Evolutionary conservation across 1,139 yeast genomes (phyloP).

Genomic region (Debaryomyces psychrophilus): DNA sequence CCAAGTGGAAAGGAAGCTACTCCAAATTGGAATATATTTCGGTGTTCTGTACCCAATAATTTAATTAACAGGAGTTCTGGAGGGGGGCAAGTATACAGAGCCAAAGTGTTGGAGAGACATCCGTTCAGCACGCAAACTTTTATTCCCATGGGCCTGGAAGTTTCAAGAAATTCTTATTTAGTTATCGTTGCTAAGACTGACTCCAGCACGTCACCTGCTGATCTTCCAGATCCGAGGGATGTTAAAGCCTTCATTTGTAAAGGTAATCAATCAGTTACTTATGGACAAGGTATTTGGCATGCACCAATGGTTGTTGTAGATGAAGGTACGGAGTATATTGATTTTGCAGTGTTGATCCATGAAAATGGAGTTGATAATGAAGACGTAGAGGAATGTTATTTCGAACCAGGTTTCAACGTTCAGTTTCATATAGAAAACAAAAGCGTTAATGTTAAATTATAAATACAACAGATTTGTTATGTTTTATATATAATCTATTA

Average conservation of each 20-base stretch:
- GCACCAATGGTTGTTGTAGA: slow-evolving; percentile 90
- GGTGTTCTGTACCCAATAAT: slow-evolving; percentile 76
- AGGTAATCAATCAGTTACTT: slow-evolving; percentile 89
- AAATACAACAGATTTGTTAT: slow-evolving; percentile 7
- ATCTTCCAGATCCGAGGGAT: slow-evolving; percentile 62
- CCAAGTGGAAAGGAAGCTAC: slow-evolving; percentile 51
- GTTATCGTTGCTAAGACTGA: slow-evolving; percentile 79
- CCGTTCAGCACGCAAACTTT: slow-evolving; percentile 92
- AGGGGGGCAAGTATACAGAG: slow-evolving; percentile 42
- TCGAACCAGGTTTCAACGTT: slow-evolving; percentile 61
- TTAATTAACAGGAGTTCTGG: slow-evolving; percentile 38
- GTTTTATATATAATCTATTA: slow-evolving; percentile 38
- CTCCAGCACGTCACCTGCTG: slow-evolving; percentile 31
- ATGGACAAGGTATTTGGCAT: slow-evolving; percentile 74
- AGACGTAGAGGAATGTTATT: slow-evolving; percentile 80
- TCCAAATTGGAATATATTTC: slow-evolving; percentile 81
- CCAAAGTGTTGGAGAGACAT: slow-evolving; percentile 85
- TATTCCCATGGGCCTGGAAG: slow-evolving; percentile 77
- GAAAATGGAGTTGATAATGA: slow-evolving; percentile 80
- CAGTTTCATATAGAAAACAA: slow-evolving; percentile 24
- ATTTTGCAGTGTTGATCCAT: slow-evolving; percentile 83
- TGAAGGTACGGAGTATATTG: slow-evolving; percentile 54
- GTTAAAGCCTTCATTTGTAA: slow-evolving; percentile 71
- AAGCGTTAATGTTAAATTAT: slow-evolving; percentile 18
- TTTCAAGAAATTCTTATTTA: slow-evolving; percentile 56